phyloP scores from a whole-genome alignment of 345 rosid genomes.

The Lumnitzera racemosa region DNA sequence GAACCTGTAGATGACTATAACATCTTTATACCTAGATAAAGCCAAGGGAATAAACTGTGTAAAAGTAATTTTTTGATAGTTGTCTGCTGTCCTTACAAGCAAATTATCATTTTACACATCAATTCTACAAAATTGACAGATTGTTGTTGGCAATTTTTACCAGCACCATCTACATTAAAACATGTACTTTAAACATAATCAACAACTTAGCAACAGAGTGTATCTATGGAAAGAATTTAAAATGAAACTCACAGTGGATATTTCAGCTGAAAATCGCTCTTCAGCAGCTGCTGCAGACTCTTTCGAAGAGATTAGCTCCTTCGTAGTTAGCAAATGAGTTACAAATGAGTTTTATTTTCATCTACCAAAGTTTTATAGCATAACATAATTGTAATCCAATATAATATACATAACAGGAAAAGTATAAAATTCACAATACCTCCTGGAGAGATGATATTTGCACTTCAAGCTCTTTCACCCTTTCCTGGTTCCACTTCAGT shows the following conservation, averaged over 20 bases:
- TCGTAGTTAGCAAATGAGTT: constrained; percentile 15
- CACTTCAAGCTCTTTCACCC: constrained; percentile 61
- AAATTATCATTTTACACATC: no score
- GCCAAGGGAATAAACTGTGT: no score
- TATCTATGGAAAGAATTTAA: constrained; percentile 2
- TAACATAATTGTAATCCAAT: constrained; percentile 6
- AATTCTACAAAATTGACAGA: no score
- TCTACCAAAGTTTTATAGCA: neutral
- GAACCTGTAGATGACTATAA: no score
- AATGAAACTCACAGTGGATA: constrained; percentile 58
- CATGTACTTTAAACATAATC: neutral
- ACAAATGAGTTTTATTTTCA: constrained; percentile 4
- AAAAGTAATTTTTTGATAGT: no score
- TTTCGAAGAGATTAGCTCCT: constrained; percentile 70
- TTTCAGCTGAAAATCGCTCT: constrained; percentile 63
- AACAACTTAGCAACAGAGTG: neutral
- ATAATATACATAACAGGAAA: neutral
- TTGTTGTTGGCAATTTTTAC: no score
- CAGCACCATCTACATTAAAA: no score
- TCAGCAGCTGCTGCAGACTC: constrained; percentile 66
- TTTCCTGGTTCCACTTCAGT: constrained; percentile 67
- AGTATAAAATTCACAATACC: constrained; percentile 28
- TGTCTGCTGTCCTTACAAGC: no score
- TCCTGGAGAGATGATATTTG: constrained; percentile 49
- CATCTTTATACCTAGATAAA: no score